Evolutionary conservation across 441 rosid genomes (phyloP), one percentile per base, ranked within the genome.

Genomic region (Arabidopsis lyrata): DNA sequence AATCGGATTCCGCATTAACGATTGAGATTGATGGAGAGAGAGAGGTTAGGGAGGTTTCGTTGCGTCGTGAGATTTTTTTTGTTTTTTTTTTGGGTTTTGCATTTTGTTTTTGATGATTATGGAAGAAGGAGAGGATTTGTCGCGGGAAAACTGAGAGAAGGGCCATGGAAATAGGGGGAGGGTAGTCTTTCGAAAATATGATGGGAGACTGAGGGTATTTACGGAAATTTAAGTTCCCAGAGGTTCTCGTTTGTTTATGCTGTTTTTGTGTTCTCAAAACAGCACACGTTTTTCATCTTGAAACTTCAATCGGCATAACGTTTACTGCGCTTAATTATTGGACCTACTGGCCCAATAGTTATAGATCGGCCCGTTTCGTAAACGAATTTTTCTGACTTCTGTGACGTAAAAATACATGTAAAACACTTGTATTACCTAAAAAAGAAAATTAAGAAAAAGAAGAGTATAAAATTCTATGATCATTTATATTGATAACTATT

Each of bases 121-220:
- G 63, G 68, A 42, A 10, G 77, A 73, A 55, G 39, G 74, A 72
- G 86, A 77, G 65, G 47, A 60, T 56, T 83, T 83, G 59, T 80
- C 86, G 85, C 89, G 88, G 86, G 85, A 78, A 83, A 81, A 75
- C 55, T 62, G 56, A 11, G 41, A 39, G 82, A 80, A 20, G 14
- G 78, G 65, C 63, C 77, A 44, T 72, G 58, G 39, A 66, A 58
- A 63, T 53, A 58, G 61, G 72, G n/a, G 55, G n/a, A 61, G 41
- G 41, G 29, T 60, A 31, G 11, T 36, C 2, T 48, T 59, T 16
- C 9, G 54, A 15, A 63, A 72, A 63, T 63, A 44, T 8, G 63
- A 5, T 27, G 34, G 13, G 22, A 11, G 4, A 9, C 0, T 24
- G 64, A 75, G 64, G 63, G 69, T 75, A 61, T 29, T 61, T 18